These are phyloP conservation scores for Articulospora tetracladia DNA, from an alignment of 495 filamentous ascomycete species.

Conservation along the genomic window DNA sequence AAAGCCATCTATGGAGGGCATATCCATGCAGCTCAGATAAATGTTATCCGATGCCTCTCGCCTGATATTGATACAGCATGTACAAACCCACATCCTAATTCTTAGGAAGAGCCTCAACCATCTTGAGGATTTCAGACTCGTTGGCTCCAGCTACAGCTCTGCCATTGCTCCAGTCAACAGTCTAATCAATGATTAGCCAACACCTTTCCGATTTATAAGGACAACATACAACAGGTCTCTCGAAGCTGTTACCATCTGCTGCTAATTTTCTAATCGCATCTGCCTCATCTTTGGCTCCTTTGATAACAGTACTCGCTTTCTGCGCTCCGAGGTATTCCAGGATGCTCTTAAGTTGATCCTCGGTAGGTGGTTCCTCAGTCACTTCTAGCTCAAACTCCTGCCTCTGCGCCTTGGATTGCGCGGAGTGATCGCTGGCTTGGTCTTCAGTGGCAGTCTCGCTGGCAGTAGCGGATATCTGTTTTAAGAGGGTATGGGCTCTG, in stretches of 20 bases:
- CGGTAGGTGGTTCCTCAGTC: constrained; percentile 73
- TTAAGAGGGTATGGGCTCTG: constrained; percentile 66
- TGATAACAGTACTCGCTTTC: constrained; percentile 55
- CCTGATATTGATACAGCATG: background rate
- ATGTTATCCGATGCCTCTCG: background rate
- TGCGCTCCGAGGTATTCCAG: constrained; percentile 72
- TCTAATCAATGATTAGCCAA: constrained; percentile 36
- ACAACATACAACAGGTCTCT: constrained; percentile 64
- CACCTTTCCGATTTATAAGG: background rate
- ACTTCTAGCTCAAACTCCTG: constrained; percentile 82
- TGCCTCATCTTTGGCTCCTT: constrained; percentile 62
- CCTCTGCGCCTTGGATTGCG: constrained; percentile 42
- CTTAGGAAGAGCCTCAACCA: constrained; percentile 61
- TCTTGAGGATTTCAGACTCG: constrained; percentile 79
- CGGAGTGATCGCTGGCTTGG: constrained; percentile 56
- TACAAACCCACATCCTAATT: constrained; percentile 1
- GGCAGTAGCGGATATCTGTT: constrained; percentile 65
- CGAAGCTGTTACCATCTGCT: constrained; percentile 53
- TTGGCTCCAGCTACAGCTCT: constrained; percentile 69
- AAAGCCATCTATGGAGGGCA: background rate
- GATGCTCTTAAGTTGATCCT: constrained; percentile 81
- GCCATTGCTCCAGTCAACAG: constrained; percentile 93
- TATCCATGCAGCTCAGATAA: background rate
- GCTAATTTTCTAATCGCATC: constrained; percentile 78
- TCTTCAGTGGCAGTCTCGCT: constrained; percentile 56